Percentiles rank a stretch among this genome's conserved stretches.
These are phyloP conservation scores for Botrytis hyacinthi DNA, from an alignment of 2,329 filamentous ascomycete species.

Conservation along the genomic window DNA sequence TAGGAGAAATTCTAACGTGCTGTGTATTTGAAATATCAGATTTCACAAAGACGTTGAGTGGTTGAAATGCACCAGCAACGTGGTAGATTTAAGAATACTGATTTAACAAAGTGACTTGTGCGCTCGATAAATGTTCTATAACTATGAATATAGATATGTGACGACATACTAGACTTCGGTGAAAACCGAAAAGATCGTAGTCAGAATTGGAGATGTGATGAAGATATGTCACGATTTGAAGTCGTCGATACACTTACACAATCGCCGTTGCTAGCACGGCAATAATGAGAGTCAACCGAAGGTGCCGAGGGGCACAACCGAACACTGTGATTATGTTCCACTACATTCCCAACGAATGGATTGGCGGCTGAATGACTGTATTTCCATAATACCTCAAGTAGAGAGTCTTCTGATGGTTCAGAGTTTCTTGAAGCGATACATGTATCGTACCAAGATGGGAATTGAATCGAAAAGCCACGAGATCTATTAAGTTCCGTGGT, in stretches of 20 bases:
- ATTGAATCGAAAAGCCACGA: slow-evolving; percentile 10
- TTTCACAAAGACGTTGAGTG: neutral
- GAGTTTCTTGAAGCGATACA: neutral
- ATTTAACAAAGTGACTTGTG: neutral
- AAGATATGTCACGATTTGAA: neutral
- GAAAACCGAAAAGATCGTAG: neutral
- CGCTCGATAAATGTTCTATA: neutral
- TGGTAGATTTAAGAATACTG: neutral
- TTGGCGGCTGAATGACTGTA: neutral
- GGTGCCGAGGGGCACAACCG: neutral
- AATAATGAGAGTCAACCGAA: slow-evolving; percentile 1
- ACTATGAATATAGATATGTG: neutral
- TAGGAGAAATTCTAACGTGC: neutral
- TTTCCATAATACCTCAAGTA: neutral
- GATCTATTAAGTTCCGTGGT: slow-evolving; percentile 1
- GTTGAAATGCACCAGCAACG: neutral
- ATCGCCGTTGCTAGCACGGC: slow-evolving; percentile 5
- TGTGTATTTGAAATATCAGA: neutral
- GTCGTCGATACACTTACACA: neutral
- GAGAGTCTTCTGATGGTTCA: slow-evolving; percentile 3
- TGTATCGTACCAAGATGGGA: slow-evolving; percentile 5
- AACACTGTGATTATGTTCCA: slow-evolving; percentile 1
- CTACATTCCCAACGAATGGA: neutral
- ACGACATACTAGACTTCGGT: neutral
- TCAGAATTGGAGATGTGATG: slow-evolving; percentile 8